phyloP scores from a whole-genome alignment of 352 stramenopile genomes.

The Pythium grandisporangium region DNA sequence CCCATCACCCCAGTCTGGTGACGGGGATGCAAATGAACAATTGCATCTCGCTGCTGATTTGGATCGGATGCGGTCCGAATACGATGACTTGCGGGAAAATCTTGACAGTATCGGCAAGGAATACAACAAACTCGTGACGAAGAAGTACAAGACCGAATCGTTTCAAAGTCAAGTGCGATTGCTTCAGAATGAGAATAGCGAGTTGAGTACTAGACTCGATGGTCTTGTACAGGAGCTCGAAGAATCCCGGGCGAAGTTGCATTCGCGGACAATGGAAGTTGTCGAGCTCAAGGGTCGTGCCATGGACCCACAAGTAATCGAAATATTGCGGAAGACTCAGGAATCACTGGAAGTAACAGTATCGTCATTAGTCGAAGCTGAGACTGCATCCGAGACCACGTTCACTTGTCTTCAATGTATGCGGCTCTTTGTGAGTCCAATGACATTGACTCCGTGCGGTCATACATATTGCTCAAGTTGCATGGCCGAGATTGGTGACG shows the following conservation, averaged over 20 bases:
- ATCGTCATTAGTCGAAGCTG: slow-evolving; percentile 49
- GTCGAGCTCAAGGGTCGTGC: slow-evolving; percentile 33
- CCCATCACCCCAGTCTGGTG: background rate
- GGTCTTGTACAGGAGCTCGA: slow-evolving; percentile 33
- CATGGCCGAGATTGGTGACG: slow-evolving; percentile 25
- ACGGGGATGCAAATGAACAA: slow-evolving; percentile 6
- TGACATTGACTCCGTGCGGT: slow-evolving; percentile 60
- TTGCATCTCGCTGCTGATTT: slow-evolving; percentile 15
- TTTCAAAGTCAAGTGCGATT: slow-evolving; percentile 61
- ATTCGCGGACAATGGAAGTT: slow-evolving; percentile 27
- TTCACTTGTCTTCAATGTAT: slow-evolving; percentile 75
- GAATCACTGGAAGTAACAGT: slow-evolving; percentile 62
- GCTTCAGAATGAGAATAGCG: slow-evolving; percentile 55
- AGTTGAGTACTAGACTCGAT: slow-evolving; percentile 33
- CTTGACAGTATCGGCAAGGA: slow-evolving; percentile 21
- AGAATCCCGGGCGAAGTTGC: slow-evolving; percentile 27
- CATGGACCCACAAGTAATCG: slow-evolving; percentile 38
- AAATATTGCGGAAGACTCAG: slow-evolving; percentile 45
- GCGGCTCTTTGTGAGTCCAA: slow-evolving; percentile 43
- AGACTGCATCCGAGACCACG: slow-evolving; percentile 60
- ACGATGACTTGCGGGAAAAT: slow-evolving; percentile 14
- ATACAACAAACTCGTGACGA: slow-evolving; percentile 49
- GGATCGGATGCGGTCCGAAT: slow-evolving; percentile 17
- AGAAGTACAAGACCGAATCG: slow-evolving; percentile 70
- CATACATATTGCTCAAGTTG: slow-evolving; percentile 65